Conservation (phyloP, 768 basidiomycete species). For the Cantharellus anzutake region DNA sequence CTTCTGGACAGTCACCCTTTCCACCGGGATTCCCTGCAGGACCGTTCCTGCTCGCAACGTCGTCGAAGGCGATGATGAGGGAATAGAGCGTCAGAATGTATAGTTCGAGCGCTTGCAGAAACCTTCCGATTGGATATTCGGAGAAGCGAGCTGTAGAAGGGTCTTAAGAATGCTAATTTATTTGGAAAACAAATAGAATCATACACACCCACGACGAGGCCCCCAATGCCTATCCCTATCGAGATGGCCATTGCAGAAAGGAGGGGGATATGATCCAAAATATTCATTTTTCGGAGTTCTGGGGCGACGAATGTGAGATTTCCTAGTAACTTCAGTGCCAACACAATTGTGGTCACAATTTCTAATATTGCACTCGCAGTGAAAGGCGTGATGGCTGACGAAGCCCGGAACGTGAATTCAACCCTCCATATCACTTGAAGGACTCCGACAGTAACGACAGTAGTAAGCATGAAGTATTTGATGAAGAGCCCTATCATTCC, state of each 20-base stretch:
- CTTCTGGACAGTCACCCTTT: background rate
- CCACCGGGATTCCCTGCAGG: background rate
- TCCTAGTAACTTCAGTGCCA: background rate
- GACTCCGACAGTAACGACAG: background rate
- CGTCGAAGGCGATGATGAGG: background rate
- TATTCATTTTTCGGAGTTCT: background rate
- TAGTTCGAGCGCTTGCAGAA: background rate
- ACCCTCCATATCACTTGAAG: background rate
- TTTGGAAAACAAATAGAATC: background rate
- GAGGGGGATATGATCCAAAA: slow-evolving; percentile 13
- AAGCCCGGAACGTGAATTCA: background rate
- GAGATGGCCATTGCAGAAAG: background rate
- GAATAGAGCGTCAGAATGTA: background rate
- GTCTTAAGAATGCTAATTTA: too few relatives aligned
- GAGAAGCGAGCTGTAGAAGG: background rate
- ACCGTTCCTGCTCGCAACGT: background rate
- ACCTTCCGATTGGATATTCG: background rate
- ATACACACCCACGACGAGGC: background rate
- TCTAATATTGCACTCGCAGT: background rate
- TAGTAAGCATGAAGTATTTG: background rate
- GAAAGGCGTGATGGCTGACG: background rate
- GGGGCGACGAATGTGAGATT: background rate
- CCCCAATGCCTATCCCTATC: background rate
- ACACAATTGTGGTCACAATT: background rate
- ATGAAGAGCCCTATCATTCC: background rate